Evolutionary conservation across 2,329 filamentous ascomycete species (phyloP), one percentile per base, ranked within the genome.

Genomic region (Aspergillus flavus): DNA sequence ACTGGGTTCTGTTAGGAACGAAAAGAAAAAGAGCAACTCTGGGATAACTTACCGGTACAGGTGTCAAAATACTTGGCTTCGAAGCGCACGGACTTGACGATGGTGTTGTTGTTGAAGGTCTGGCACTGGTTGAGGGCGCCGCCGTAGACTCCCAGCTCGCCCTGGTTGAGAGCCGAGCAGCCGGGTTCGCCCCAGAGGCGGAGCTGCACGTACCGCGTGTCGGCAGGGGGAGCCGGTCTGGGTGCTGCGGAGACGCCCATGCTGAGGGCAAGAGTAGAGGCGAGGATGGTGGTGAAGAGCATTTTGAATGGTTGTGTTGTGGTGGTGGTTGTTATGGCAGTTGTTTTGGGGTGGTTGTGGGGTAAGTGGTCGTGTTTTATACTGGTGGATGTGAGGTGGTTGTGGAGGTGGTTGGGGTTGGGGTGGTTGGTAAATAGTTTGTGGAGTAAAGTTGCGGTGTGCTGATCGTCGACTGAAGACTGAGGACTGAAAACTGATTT

Each of bases 61-160:
- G 21, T 34, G 6, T 34, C 52, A 16, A 1, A n/a, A n/a, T 19
- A 19, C 28, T 23, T 21, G 66, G 53, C 59, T 16, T 69, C 64
- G n/a, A 62, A 68, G 52, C 48, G 62, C 16, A 69, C 60, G 16
- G 67, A 69, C 30, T 57, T 28, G 34, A 66, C 46, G 4, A 26
- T 59, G 9, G 2, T n/a, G 6, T 59, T 56, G 6, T 59, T 56
- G 9, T 46, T 53, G 2, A 66, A 68, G 21, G 45, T 58, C 41
- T 63, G 32, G 50, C 67, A 69, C 34, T 59, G 48, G 48, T 69
- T 67, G 41, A 68, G 57, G 12, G 46, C 26, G 41, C 62, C 58
- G 43, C 58, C 61, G 50, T 69, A 68, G 12, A 69, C 57, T 32
- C 67, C 67, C 6, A 69, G 58, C 19, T 69, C 67, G 16, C 67